These are phyloP conservation scores for Penicillium egyptiacum DNA, from an alignment of 495 filamentous ascomycete genomes.

Conservation along the genomic window DNA sequence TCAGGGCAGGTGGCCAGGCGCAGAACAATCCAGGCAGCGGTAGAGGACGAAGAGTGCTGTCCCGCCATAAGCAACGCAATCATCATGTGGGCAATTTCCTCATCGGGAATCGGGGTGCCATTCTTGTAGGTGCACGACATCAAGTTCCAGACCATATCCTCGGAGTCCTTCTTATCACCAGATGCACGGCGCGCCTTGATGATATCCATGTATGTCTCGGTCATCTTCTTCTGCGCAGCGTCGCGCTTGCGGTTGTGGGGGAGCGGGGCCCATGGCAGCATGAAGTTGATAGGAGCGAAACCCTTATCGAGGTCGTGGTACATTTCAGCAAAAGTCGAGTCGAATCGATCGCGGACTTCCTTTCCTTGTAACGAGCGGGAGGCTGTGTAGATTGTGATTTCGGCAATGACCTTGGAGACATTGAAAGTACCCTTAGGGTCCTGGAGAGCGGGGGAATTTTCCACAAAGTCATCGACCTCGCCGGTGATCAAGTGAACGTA, in stretches of 20 bases:
- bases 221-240: constrained; percentile 56
- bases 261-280: constrained; percentile 61
- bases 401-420: constrained; percentile 55
- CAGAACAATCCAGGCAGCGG: constrained; percentile 60
- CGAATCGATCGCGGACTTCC: constrained; percentile 61
- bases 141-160: constrained; percentile 70
- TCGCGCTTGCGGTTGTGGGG: constrained; percentile 63
- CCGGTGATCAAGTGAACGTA: constrained; percentile 58
- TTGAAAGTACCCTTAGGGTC: constrained; percentile 49
- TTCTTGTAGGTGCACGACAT: constrained; percentile 65
- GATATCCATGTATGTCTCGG: constrained; percentile 59
- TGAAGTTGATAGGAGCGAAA: constrained; percentile 66
- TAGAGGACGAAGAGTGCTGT: constrained; percentile 63
- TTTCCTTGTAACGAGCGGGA: constrained; percentile 64
- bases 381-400: constrained; percentile 67
- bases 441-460: constrained; percentile 47
- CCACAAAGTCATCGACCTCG: constrained; percentile 54
- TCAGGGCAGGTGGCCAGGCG: constrained; percentile 56
- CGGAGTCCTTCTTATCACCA: constrained; percentile 51
- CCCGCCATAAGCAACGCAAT: constrained; percentile 67
- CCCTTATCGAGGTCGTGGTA: constrained; percentile 68
- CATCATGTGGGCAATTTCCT: constrained; percentile 67
- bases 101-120: constrained; percentile 58
- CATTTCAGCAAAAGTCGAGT: constrained; percentile 61
- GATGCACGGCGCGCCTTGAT: constrained; percentile 52